A percentile compares a stretch with the other conserved stretches of the same genome.
Evolutionary conservation across 2,329 filamentous ascomycete genomes (phyloP).

Genomic region (Dothistroma pini): DNA sequence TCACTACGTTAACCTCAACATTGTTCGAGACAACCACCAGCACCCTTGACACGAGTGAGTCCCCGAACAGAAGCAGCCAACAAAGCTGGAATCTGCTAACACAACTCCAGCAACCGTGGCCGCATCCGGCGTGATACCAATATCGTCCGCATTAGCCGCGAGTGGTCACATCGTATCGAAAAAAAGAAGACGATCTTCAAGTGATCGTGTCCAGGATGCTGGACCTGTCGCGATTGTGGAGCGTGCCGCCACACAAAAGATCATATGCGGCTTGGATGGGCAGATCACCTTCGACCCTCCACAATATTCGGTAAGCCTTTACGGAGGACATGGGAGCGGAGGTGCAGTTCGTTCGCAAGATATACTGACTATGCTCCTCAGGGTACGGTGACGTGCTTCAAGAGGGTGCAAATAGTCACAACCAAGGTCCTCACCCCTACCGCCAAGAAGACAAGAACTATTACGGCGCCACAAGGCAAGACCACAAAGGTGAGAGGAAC

Average conservation of each 20-base stretch:
- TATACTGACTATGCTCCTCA: not conserved
- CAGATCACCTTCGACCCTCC: constrained; percentile 14
- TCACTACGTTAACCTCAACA: constrained; percentile 8
- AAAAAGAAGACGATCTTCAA: constrained; percentile 1
- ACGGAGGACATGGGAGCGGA: not conserved
- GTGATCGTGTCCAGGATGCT: not conserved
- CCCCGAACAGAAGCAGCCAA: not conserved
- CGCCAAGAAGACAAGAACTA: constrained; percentile 9
- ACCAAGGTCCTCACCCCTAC: constrained; percentile 14
- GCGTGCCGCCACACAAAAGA: constrained; percentile 11
- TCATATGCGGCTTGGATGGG: constrained; percentile 14
- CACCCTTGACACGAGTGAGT: constrained; percentile 10
- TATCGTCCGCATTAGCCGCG: constrained; percentile 13
- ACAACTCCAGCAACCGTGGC: constrained; percentile 5
- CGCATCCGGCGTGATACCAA: constrained; percentile 10
- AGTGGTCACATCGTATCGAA: constrained; percentile 10
- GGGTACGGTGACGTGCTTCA: constrained; percentile 14
- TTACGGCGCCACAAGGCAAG: constrained; percentile 11
- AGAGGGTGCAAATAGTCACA: constrained; percentile 10
- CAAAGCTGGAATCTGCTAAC: not conserved
- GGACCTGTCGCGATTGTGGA: constrained; percentile 1
- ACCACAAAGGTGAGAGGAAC: constrained; percentile 5
- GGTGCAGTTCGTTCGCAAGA: not conserved
- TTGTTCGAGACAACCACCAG: constrained; percentile 10
- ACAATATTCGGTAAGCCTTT: constrained; percentile 1